These are phyloP conservation scores for Xylaria arbuscula DNA, from an alignment of 2,329 filamentous ascomycete genomes.

Conservation along the genomic window DNA sequence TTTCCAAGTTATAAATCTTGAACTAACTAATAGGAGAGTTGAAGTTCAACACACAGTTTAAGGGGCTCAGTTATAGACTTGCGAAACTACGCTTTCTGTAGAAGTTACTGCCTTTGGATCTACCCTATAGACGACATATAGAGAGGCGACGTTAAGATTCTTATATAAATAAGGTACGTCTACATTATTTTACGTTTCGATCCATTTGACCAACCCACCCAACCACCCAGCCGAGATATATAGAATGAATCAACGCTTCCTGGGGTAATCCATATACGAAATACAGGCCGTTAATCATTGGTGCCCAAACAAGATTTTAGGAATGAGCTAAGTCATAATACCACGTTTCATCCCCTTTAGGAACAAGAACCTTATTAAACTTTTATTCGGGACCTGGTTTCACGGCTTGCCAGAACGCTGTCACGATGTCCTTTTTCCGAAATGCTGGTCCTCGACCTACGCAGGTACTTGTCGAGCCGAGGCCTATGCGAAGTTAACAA, in stretches of 20 bases:
- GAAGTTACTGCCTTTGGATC: no score
- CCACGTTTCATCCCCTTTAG: background rate
- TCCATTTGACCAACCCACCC: background rate
- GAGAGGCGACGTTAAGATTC: no score
- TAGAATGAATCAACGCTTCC: background rate
- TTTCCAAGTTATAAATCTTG: no score
- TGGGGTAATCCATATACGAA: background rate
- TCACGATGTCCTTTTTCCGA: slow-evolving; percentile 46
- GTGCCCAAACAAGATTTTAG: background rate
- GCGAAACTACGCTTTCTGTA: no score
- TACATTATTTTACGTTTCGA: background rate
- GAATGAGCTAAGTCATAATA: background rate
- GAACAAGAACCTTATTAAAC: background rate
- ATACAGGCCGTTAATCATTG: background rate
- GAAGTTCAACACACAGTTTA: no score
- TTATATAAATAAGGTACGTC: background rate
- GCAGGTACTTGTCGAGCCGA: slow-evolving; percentile 44
- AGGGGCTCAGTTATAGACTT: no score
- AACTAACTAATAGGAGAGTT: no score
- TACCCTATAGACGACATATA: no score
- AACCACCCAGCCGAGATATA: background rate
- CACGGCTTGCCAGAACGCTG: slow-evolving; percentile 48
- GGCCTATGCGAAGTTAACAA: slow-evolving; percentile 36
- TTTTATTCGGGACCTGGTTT: slow-evolving; percentile 32
- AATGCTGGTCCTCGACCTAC: slow-evolving; percentile 48